Percentiles rank a stretch among this genome's conserved stretches.
Conservation (phyloP, 1,284 basidiomycete species). For the Ceratobasidium sp. region DNA sequence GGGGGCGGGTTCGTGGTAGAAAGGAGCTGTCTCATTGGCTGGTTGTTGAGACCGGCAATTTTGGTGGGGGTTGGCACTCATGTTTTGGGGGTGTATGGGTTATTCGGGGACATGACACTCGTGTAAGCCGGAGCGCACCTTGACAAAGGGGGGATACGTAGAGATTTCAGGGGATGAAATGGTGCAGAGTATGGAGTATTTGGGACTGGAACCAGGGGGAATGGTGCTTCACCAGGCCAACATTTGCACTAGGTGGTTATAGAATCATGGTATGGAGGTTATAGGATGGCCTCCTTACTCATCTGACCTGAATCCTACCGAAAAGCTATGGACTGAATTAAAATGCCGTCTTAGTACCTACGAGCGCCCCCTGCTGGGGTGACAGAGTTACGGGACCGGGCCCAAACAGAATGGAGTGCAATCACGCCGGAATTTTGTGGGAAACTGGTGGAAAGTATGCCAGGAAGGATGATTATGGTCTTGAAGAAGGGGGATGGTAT, state of each 20-base stretch:
- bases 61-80: conserved; percentile 24
- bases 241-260: conserved; percentile 35
- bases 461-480: conserved; percentile 15
- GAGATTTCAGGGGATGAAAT: conserved; percentile 16
- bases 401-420: conserved; percentile 23
- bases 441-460: conserved; percentile 42
- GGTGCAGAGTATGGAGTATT: conserved; percentile 26
- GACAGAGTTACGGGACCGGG: conserved; percentile 21
- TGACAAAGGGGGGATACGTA: conserved; percentile 1
- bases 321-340: conserved; percentile 45
- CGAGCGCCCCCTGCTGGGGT: conserved; percentile 28
- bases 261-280: conserved; percentile 36
- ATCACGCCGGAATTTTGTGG: conserved; percentile 15
- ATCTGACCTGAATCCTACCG: conserved; percentile 46
- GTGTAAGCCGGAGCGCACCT: conserved; percentile 9
- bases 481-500: not conserved
- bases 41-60: conserved; percentile 14
- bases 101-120: not conserved
- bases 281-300: conserved; percentile 44
- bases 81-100: conserved; percentile 39
- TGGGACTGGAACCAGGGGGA: conserved; percentile 10
- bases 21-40: not conserved
- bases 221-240: conserved; percentile 44
- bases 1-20: conserved; percentile 3
- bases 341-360: conserved; percentile 26